Base-by-base conservation (phyloP, 345 rosid species). In the Mercurialis annua region DNA sequence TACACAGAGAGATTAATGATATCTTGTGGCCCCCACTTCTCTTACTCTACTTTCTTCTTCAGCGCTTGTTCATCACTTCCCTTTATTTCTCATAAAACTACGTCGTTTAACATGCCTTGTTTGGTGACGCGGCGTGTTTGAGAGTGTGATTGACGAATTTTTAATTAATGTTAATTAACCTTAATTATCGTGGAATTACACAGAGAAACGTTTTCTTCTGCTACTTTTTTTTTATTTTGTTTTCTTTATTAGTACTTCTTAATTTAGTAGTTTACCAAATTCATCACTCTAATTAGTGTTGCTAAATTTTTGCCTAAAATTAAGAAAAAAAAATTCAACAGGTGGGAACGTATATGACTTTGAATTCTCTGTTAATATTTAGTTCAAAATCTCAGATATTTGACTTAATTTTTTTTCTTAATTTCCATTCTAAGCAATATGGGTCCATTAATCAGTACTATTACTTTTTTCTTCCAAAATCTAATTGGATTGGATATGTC, bases 101-200 rank as follows among this genome's bases (percentile, higher is more conserved):
- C 38, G 40, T 38, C 69, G 61, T 24, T 17, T 52, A n/a, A 3
- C 0, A 0, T 12, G 4, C 0, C 15, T 21, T 11, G 27, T 10
- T 9, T 40, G 1, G 7, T 17, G 1, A 40, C 44, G 11, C 44
- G 1, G 10, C 44, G 2, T 26, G 17, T 8, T 6, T 15, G 24
- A 20, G 58, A 16, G 43, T 48, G 0, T 4, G 10, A 17, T 0
- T 11, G 20, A 42, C 36, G 4, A 14, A 3, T 33, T 46, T 14
- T 17, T 4, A 11, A 16, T 18, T 40, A 23, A 14, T 53, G n/a
- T 36, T 55, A 26, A 67, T 47, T 53, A 44, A 48, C 57, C 57
- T 64, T 70, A 27, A 49, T 60, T 72, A 56, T 15, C 64, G 12
- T 29, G 27, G 12, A 66, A 69, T 70, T 58, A 46, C 40, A 80